Base-by-base conservation (phyloP, 2,329 filamentous ascomycete genomes). In the Berkeleyomyces basicola region DNA sequence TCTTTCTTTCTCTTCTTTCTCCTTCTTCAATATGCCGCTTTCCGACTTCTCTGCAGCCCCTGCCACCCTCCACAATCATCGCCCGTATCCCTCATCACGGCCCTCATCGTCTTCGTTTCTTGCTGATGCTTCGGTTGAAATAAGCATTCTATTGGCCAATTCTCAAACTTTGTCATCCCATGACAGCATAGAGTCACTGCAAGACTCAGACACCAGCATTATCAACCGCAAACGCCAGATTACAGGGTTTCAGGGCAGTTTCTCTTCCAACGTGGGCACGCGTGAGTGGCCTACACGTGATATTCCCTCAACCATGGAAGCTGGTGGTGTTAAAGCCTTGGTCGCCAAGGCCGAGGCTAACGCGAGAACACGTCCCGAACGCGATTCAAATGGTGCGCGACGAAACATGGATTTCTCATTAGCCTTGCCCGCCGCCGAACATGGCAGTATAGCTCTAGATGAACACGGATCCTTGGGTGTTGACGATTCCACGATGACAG, bases 181-280 rank as follows among this genome's bases (percentile, higher is more conserved):
- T 33, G 33, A 46, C 36, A 37, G 39, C 16, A 42, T 53, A 43
- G 33, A 53, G n/a, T 53, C 61, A 10, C 36, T 40, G n/a, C 33
- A 37, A 7, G 43, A 51, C 59, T 53, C 44, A 51, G 40, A 47
- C 31, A 42, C 37, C 23, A 63, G 63, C 43, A 65, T 65, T 44
- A 61, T 65, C 43, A 49, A 61, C 61, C 63, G 63, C 49, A 61
- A 61, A 37, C 63, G 63, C 49, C 61, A 65, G 40, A 58, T 63
- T 36, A 61, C 61, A 5, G 63, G 63, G 5, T 65, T 65, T 55
- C 61, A 57, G 31, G 61, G 61, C 39, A 65, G 63, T 42, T 65
- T 65, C 49, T 65, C 63, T 11, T 65, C 63, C 14, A 65, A 65
- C 61, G 61, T 65, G 14, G 63, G 63, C 40, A 63, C 58, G 33